Base-by-base conservation (phyloP, 768 basidiomycete species). In the Sporobolomyces pararoseus region DNA sequence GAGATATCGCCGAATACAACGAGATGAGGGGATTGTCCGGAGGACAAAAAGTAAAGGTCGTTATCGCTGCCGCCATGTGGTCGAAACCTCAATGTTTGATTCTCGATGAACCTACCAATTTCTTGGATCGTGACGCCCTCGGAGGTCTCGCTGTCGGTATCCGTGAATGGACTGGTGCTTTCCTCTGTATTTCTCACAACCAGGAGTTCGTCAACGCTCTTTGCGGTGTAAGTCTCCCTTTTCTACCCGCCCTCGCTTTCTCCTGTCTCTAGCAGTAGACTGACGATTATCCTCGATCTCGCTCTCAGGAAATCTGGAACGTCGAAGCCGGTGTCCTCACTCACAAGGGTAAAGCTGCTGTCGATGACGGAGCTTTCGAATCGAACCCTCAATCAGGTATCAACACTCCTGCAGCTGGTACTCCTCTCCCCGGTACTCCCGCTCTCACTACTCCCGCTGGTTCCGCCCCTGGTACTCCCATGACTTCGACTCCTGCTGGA, bases 1-100 rank as follows among this genome's bases (percentile, higher is more conserved):
- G 94, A 50, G 91, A 97, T 81, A 97, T 97, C 69, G 94, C 94
- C 16, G 91, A 96, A 80, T 97, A 98, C 81, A 95, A 96, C 77
- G 94, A 98, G 81, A 93, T 97, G 77, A 85, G 86, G 42, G 94
- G 95, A 46, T 82, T 97, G 52, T 94, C 91, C 23, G 95, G 95
- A 80, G 94, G 93, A 70, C 94, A 98, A 80, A 97, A 98, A 81
- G 96, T 98, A 64, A 78, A 78, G 75, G 81, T 82, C 66, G 81
- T 81, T 75, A 80, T 82, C 69, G 94, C 89, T 21, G 94, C 94
- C 32, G 92, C 94, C 78, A 84, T 96, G 65, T 97, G 94, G 91
- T 92, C 91, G 80, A 93, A 92, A 78, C 91, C 91, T 21, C 91
- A 95, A 83, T 87, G 77, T 44, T 73, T 78, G 55, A 72, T 77